Evolutionary conservation across 306 rosid genomes (phyloP), one percentile per base, ranked within the genome.

Genomic region (Vigna unguiculata): DNA sequence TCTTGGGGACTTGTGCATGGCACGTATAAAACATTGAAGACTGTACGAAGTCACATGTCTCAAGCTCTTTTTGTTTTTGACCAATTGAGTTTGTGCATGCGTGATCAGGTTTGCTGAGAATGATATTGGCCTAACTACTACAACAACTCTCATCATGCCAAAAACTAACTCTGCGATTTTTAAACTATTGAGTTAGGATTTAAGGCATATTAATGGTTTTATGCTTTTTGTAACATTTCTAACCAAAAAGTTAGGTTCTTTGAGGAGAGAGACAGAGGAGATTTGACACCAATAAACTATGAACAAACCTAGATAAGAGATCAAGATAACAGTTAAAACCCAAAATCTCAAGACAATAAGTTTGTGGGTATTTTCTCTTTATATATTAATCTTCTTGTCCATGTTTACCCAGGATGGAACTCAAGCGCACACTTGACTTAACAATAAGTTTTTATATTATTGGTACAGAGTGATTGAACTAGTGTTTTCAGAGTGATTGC

Each of bases 401-500:
- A 32, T 5, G 3, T 32, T 32, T 32, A 4, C 7, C 6, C 1
- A 32, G 36, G 6, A 5, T 32, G 7, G 36, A 4, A 32, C 36
- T 32, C 36, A 5, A 32, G 7, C 36, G 36, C 7, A 32, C 36
- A 32, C 36, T 32, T 32, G 7, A 32, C 36, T 4, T 5, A 32
- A 17, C 28, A 36, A 63, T 7, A 48, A 48, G 53, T 38, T 62
- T 34, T 21, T 43, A 38, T 62, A 19, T 3, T 48, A 75, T 36
- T 58, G 72, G 47, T 54, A 53, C 52, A 20, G 15, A 55, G 45
- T n/a, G 45, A 28, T 73, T 36, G 24, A 47, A 36, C 54, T 9
- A 49, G 19, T 24, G 49, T 30, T 72, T 62, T 41, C 45, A 38
- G 43, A 38, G 11, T 38, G 43, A 28, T 59, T 55, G 77, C 43